Evolutionary conservation across 2,329 filamentous ascomycete genomes (phyloP).

Genomic region (Colletotrichum sp.): DNA sequence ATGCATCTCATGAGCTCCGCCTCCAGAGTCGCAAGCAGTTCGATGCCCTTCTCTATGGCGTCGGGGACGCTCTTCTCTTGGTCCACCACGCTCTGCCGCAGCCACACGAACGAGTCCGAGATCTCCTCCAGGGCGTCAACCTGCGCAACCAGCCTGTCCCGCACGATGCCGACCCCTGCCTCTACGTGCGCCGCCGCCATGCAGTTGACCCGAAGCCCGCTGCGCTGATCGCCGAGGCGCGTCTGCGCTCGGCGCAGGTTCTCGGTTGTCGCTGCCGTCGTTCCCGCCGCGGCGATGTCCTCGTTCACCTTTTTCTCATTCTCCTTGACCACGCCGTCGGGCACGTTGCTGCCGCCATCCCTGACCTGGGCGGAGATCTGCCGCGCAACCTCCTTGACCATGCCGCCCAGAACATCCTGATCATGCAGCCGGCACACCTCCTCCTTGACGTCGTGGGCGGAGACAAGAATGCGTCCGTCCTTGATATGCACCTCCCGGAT

Average conservation of each 20-base stretch:
- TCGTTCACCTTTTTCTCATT: neutral
- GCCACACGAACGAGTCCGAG: neutral
- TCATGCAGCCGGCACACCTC: neutral
- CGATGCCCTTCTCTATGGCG: neutral
- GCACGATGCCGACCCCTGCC: neutral
- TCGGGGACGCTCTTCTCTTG: neutral
- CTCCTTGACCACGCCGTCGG: neutral
- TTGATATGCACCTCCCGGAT: neutral
- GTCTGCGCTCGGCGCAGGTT: neutral
- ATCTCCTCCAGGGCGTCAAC: neutral
- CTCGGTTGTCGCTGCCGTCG: neutral
- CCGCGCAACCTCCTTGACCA: neutral
- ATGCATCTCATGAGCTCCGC: neutral
- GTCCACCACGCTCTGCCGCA: neutral
- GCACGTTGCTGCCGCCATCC: neutral
- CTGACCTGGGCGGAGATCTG: neutral
- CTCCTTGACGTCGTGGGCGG: neutral
- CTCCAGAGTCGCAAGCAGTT: neutral
- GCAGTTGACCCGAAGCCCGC: neutral
- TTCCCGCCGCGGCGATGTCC: neutral
- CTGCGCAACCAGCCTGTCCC: neutral
- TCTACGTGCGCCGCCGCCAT: neutral
- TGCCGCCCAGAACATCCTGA: neutral
- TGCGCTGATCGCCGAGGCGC: neutral
- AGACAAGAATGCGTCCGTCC: neutral